These are phyloP conservation scores for Myriosclerotinia scirpicola DNA, from an alignment of 2,329 filamentous ascomycete species.

Conservation along the genomic window DNA sequence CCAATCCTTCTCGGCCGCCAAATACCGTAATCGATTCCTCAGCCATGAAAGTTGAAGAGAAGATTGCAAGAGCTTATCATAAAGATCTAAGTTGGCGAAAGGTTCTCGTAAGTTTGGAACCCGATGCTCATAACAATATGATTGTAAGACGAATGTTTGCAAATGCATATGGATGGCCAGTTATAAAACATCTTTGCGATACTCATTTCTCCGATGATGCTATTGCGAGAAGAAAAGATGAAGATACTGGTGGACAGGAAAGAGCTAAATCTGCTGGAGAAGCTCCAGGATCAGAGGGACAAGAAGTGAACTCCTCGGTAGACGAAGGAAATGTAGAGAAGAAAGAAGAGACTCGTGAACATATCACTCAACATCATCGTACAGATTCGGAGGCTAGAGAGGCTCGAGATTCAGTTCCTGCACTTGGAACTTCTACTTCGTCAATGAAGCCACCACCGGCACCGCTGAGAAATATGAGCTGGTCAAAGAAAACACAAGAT, in stretches of 20 bases:
- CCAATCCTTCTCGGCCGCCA: conserved; percentile 48
- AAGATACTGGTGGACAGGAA: conserved; percentile 65
- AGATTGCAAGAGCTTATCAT: conserved; percentile 95
- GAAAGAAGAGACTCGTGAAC: conserved; percentile 4
- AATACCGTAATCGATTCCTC: conserved; percentile 57
- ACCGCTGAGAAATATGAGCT: conserved; percentile 12
- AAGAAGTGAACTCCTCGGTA: conserved; percentile 55
- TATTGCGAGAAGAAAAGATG: conserved; percentile 63
- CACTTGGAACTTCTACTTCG: conserved; percentile 31
- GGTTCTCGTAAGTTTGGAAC: conserved; percentile 90
- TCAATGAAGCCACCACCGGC: conserved; percentile 17
- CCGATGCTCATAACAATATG: conserved; percentile 98
- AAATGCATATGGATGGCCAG: conserved; percentile 97
- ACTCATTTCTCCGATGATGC: conserved; percentile 85
- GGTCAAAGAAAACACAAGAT: conserved; percentile 7
- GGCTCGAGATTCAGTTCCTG: conserved; percentile 43
- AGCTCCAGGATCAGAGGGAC: conserved; percentile 61
- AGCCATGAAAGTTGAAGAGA: conserved; percentile 90
- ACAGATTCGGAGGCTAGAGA: conserved; percentile 51
- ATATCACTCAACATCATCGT: conserved; percentile 43
- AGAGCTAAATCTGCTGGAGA: conserved; percentile 61
- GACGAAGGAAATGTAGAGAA: conserved; percentile 1
- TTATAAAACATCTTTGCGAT: conserved; percentile 90
- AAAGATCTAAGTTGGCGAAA: conserved; percentile 92
- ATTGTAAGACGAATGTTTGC: conserved; percentile 95